These are phyloP conservation scores for Erucastrum elatum DNA, from an alignment of 345 rosid species.

Conservation along the genomic window DNA sequence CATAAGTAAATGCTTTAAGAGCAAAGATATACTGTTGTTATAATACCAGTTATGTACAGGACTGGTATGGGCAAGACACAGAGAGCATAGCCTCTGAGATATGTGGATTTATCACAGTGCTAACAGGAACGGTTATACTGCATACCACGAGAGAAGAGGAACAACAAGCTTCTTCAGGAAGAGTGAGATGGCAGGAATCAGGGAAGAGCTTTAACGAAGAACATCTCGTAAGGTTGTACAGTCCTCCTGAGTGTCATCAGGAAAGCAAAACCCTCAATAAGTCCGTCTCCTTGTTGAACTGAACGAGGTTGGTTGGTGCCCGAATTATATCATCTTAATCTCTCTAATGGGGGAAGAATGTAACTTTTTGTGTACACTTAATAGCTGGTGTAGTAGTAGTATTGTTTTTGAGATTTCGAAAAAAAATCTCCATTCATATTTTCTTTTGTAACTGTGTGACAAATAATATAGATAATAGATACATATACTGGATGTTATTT, in stretches of 20 bases:
- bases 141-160: conserved; percentile 85
- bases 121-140: conserved; percentile 80
- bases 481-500: neutral
- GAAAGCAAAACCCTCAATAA: conserved; percentile 11
- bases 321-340: neutral
- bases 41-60: too few species aligned
- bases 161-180: conserved; percentile 57
- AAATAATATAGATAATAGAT: too few species aligned
- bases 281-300: neutral
- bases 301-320: neutral
- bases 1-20: too few species aligned
- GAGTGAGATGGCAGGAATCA: conserved; percentile 75
- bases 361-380: conserved; percentile 16
- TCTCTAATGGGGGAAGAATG: neutral
- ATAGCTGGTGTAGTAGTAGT: conserved; percentile 1
- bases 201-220: conserved; percentile 58
- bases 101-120: conserved; percentile 88
- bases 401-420: neutral
- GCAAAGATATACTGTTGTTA: too few species aligned
- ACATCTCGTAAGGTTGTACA: conserved; percentile 54
- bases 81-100: conserved; percentile 84
- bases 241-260: conserved; percentile 47
- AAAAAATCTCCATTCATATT: neutral
- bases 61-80: conserved; percentile 78
- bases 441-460: neutral